A percentile compares a stretch with the other conserved stretches of the same genome.
These are phyloP conservation scores for Xylariomycetidae sp. DNA, from an alignment of 2,329 filamentous ascomycete species.

Conservation along the genomic window DNA sequence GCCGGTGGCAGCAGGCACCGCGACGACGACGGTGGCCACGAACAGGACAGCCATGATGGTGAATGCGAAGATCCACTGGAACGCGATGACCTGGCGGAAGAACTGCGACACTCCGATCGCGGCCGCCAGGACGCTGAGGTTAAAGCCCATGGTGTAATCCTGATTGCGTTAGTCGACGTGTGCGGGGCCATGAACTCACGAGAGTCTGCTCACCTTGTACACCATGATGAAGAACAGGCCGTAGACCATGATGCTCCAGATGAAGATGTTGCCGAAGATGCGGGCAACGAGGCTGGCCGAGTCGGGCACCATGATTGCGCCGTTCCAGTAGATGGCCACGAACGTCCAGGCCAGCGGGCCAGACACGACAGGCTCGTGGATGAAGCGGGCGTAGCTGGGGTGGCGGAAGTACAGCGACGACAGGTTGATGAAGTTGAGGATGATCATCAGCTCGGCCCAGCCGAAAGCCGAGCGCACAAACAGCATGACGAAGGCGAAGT, in stretches of 20 bases:
- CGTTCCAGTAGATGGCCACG: conserved; percentile 83
- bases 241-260: conserved; percentile 76
- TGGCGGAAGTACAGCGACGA: conserved; percentile 75
- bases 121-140: conserved; percentile 65
- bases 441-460: conserved; percentile 68
- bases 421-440: conserved; percentile 80
- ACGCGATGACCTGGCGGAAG: conserved; percentile 62
- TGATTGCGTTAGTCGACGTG: conserved; percentile 15
- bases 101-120: conserved; percentile 76
- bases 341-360: conserved; percentile 83
- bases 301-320: conserved; percentile 72
- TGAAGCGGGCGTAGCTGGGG: conserved; percentile 61
- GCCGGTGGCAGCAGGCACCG: conserved; percentile 58
- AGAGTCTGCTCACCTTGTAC: conserved; percentile 53
- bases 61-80: conserved; percentile 93
- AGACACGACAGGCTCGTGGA: conserved; percentile 70
- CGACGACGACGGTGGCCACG: conserved; percentile 58
- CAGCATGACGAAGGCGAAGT: conserved; percentile 76
- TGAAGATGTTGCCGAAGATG: conserved; percentile 79
- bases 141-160: conserved; percentile 75
- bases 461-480: conserved; percentile 73
- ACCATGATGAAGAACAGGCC: conserved; percentile 68
- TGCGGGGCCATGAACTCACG: not conserved
- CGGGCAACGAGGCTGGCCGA: conserved; percentile 61
- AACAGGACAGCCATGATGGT: conserved; percentile 73